These are phyloP conservation scores for Schizophyllum amplum DNA, from an alignment of 1,284 basidiomycete genomes.

Conservation along the genomic window DNA sequence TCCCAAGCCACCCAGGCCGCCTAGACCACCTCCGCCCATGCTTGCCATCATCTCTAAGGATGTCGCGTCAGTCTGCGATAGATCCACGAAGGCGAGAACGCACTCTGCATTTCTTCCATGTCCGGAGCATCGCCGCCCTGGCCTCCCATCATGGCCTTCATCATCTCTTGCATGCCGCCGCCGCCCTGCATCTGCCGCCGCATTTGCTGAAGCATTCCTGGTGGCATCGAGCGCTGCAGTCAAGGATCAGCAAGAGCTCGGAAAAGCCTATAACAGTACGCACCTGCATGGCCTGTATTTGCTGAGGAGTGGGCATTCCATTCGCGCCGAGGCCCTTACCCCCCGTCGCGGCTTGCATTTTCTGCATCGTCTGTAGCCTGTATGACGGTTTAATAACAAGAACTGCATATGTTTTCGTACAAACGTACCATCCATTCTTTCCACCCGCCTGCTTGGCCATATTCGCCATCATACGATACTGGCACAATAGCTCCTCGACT, in stretches of 20 bases:
- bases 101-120: conserved; percentile 84
- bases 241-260: conserved; percentile 8
- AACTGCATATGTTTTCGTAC: conserved; percentile 1
- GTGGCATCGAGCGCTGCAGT: conserved; percentile 76
- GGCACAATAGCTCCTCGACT: conserved; percentile 92
- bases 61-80: conserved; percentile 5
- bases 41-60: conserved; percentile 71
- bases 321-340: conserved; percentile 78
- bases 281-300: conserved; percentile 89
- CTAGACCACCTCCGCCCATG: conserved; percentile 56
- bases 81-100: conserved; percentile 17
- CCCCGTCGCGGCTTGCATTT: conserved; percentile 81
- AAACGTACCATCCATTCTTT: conserved; percentile 79
- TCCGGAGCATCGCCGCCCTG: conserved; percentile 77
- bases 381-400: conserved; percentile 1
- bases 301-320: conserved; percentile 86
- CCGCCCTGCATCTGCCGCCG: conserved; percentile 76
- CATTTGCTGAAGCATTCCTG: conserved; percentile 82
- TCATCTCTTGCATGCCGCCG: conserved; percentile 91
- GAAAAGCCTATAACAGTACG: conserved; percentile 17
- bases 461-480: conserved; percentile 95
- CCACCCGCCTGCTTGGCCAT: conserved; percentile 97
- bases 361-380: conserved; percentile 82
- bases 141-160: conserved; percentile 93
- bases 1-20: conserved; percentile 50